A percentile compares a stretch with the other conserved stretches of the same genome.
phyloP scores from a whole-genome alignment of 2,329 filamentous ascomycete species.

The Epichloe scottii region DNA sequence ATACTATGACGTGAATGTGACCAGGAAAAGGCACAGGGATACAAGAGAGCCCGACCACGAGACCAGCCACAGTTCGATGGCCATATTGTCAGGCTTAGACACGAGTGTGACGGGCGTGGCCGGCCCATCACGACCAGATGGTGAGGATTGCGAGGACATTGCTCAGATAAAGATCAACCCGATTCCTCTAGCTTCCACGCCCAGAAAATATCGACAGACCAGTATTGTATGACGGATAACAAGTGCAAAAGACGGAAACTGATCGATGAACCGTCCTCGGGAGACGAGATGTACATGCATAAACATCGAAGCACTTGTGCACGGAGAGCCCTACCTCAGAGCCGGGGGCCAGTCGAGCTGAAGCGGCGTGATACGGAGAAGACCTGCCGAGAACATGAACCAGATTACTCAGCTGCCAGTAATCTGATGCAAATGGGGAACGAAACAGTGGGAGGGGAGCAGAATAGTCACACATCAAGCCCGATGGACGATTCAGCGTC shows the following conservation, averaged over 20 bases:
- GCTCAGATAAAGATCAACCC: not conserved
- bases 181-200: not conserved
- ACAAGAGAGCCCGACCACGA: not conserved
- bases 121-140: not conserved
- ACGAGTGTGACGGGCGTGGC: not conserved
- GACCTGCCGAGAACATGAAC: not conserved
- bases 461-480: not conserved
- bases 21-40: not conserved
- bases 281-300: not conserved
- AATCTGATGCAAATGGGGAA: not conserved
- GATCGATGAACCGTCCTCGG: not conserved
- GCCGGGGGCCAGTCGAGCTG: not conserved
- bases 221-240: not conserved
- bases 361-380: not conserved
- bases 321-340: not conserved
- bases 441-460: not conserved
- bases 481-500: not conserved
- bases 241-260: not conserved
- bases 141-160: not conserved
- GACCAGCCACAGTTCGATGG: not conserved
- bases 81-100: not conserved
- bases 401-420: not conserved
- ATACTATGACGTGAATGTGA: not conserved
- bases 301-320: not conserved
- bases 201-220: no score